Percentiles rank a stretch among this genome's conserved stretches.
Conservation (phyloP, 2,329 filamentous ascomycete genomes). For the Exophiala dermatitidis region DNA sequence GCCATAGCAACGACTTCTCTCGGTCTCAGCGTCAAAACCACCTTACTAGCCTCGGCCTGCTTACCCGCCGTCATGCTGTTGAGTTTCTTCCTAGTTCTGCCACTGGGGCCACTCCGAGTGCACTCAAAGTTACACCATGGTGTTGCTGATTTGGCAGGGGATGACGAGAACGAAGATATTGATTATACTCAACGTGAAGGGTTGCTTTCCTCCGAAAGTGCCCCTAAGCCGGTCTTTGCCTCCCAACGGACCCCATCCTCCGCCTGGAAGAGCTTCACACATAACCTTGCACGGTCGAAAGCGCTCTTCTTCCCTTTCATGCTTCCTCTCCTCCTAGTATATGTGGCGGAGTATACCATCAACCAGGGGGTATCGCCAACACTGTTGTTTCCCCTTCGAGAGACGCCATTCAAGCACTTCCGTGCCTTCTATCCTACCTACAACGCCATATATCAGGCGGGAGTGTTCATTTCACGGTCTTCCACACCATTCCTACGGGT, state of each 20-base stretch:
- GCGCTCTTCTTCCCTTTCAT: constrained; percentile 73
- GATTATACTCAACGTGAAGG: constrained; percentile 29
- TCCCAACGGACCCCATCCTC: constrained; percentile 1
- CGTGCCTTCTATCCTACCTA: constrained; percentile 93
- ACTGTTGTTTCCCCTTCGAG: constrained; percentile 70
- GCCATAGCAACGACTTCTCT: constrained; percentile 76
- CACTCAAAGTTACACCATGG: constrained; percentile 40
- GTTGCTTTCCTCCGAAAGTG: constrained; percentile 29
- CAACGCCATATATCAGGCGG: constrained; percentile 86
- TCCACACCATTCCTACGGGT: constrained; percentile 82
- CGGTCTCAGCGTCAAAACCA: constrained; percentile 64
- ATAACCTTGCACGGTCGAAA: constrained; percentile 57
- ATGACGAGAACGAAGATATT: constrained; percentile 33
- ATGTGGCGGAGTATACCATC: constrained; percentile 93
- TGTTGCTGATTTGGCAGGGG: constrained; percentile 36
- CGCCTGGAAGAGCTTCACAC: constrained; percentile 37
- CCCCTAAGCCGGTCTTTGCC: constrained; percentile 10
- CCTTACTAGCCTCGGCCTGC: constrained; percentile 68
- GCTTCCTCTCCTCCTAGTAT: constrained; percentile 85
- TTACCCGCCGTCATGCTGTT: constrained; percentile 72
- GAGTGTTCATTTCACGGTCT: constrained; percentile 89
- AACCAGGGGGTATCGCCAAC: constrained; percentile 92
- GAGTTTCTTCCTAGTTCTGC: constrained; percentile 78
- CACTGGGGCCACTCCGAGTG: constrained; percentile 54
- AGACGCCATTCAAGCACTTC: constrained; percentile 71